Percentiles rank a stretch among this genome's conserved stretches.
These are phyloP conservation scores for Pseudozyma pruni DNA, from an alignment of 1,284 basidiomycete species.

Conservation along the genomic window DNA sequence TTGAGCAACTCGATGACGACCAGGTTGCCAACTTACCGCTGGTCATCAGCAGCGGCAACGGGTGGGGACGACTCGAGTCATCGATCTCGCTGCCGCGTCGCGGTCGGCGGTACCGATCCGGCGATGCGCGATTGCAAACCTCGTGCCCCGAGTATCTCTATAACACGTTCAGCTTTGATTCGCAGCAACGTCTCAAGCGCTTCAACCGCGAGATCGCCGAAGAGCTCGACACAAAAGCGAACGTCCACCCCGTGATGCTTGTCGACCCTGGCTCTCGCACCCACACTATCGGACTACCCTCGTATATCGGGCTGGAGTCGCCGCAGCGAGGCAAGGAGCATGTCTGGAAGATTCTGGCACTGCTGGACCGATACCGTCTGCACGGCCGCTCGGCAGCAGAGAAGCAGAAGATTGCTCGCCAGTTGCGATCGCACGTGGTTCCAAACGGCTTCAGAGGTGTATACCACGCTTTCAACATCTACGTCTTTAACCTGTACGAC, in stretches of 20 bases:
- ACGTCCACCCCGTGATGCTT: conserved; percentile 8
- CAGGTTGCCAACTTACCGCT: conserved; percentile 4
- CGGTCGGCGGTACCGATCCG: background rate
- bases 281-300: conserved; percentile 17
- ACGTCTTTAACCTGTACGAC: conserved; percentile 6
- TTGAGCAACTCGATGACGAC: conserved; percentile 6
- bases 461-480: background rate
- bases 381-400: background rate
- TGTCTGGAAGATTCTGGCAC: background rate
- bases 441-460: conserved; percentile 15
- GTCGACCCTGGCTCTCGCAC: conserved; percentile 10
- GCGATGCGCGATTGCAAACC: background rate
- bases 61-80: conserved; percentile 1
- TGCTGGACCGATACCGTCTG: conserved; percentile 10
- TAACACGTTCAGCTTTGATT: conserved; percentile 20
- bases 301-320: conserved; percentile 17
- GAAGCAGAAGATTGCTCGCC: background rate
- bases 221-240: background rate
- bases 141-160: conserved; percentile 15
- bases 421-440: conserved; percentile 13
- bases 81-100: conserved; percentile 11
- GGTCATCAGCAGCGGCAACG: conserved; percentile 4
- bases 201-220: conserved; percentile 10
- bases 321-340: conserved; percentile 13
- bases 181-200: conserved; percentile 6